Base-by-base conservation (phyloP, 2,329 filamentous ascomycete species). In the Trichophyton mentagrophytes region DNA sequence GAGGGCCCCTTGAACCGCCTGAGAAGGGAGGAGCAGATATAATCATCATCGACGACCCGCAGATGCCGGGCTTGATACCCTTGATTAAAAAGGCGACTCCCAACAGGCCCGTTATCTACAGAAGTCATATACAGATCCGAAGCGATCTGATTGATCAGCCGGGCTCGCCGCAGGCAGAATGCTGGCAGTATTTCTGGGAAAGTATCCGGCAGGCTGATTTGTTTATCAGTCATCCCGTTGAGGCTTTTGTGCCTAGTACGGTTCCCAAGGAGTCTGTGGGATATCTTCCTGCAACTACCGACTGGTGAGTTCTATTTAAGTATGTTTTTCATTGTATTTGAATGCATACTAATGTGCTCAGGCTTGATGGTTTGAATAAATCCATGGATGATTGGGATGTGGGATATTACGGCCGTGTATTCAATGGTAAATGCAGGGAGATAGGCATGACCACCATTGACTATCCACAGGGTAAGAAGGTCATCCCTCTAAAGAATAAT, bases 211-310 rank as follows among this genome's bases (percentile, higher is more conserved):
- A 80, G 1, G 84, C 86, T 8, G 88, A 93, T 71, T 76, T 90
- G 70, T 93, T 91, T 73, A 86, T 93, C 72, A 89, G 86, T 67
- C 89, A 93, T 66, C 89, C 89, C 0, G 87, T 93, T 59, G 83
- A 82, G 47, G 78, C 80, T 25, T 93, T 92, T 66, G 87, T 93
- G 8, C 89, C 89, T 1, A 74, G 78, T 33, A 84, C 78, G 61
- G 86, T 93, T 3, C 82, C 85, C 1, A 73, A 72, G 0, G 77
- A 85, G 59, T 87, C 82, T 65, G 85, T 92, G 0, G 85, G 82
- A 1, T 90, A 90, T 70, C 77, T 92, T 69, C 88, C 88, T 2
- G 89, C 89, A 9, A 88, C 88, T 0, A 92, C 88, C 0, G 89
- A 93, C 71, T 93, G 88, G 84, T 81, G 66, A 69, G 75, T 69